Conservation (phyloP, 225 moss, liverwort and hornwort species). For the Neckera pumila region DNA sequence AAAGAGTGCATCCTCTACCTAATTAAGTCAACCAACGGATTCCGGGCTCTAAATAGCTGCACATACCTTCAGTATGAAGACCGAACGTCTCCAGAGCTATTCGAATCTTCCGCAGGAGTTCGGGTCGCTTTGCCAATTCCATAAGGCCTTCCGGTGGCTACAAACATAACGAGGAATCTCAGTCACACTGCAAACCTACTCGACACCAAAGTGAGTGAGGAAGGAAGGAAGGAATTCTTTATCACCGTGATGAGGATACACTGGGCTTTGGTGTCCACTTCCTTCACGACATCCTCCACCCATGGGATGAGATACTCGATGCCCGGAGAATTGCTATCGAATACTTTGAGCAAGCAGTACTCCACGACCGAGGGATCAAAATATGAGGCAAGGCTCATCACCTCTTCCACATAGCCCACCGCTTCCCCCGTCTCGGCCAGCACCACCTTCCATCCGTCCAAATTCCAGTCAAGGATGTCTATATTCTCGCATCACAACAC, state of each 20-base stretch:
- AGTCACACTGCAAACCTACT: neutral
- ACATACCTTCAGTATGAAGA: slow-evolving; percentile 63
- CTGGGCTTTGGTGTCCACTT: slow-evolving; percentile 17
- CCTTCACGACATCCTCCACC: slow-evolving; percentile 56
- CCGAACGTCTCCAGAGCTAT: slow-evolving; percentile 54
- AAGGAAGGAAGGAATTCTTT: neutral
- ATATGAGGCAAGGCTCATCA: slow-evolving; percentile 25
- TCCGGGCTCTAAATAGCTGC: neutral
- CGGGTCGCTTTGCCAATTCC: slow-evolving; percentile 82
- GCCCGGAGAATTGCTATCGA: slow-evolving; percentile 33
- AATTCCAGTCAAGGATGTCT: slow-evolving; percentile 37
- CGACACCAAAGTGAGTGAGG: neutral
- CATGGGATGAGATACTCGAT: slow-evolving; percentile 52
- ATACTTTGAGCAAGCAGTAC: slow-evolving; percentile 39
- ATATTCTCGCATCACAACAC: neutral
- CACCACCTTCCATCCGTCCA: slow-evolving; percentile 50
- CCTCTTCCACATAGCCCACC: slow-evolving; percentile 48
- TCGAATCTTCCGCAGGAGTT: slow-evolving; percentile 54
- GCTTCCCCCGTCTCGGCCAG: slow-evolving; percentile 38
- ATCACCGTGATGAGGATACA: slow-evolving; percentile 32
- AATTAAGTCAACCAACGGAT: neutral
- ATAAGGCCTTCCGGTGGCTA: slow-evolving; percentile 91
- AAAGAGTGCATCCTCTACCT: neutral
- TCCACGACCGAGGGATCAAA: slow-evolving; percentile 31
- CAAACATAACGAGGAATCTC: neutral